Base-by-base conservation (phyloP, 768 basidiomycete species). In the Rhizopogon vulgaris region DNA sequence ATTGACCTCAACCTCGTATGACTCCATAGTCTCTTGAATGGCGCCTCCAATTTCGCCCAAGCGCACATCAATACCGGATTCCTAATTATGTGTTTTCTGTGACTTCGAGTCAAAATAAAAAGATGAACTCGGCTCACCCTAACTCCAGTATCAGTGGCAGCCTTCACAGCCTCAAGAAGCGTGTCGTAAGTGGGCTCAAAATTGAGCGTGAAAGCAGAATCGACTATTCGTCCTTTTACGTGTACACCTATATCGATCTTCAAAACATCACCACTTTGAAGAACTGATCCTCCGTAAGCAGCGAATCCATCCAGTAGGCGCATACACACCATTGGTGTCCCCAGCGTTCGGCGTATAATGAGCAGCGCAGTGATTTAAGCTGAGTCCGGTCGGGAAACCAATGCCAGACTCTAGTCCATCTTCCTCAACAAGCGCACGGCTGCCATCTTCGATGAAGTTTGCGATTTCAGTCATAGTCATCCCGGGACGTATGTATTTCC, bases 1-100 rank as follows among this genome's bases (percentile, higher is more conserved):
- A 12, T 80, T 79, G n/a, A 94, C 81, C 61, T 93, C 91, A 10
- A 99, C 95, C 65, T 98, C 96, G 62, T 97, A 97, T 1, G 90
- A 92, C 64, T 97, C 94, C 96, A 99, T 99, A 2, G 93, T 94
- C 66, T 99, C 96, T 68, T 99, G 95, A 50, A 98, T 94, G 47
- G 80, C 79, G 0, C 83, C 93, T 2, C 85, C 96, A 30, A 99
- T 77, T 65, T 98, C 95, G 49, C 93, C 94, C 48, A 98, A 77
- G 48, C 94, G 81, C 0, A 89, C 90, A 62, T 98, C 96, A 58
- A 99, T 97, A 3, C 96, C 96, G 5, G 95, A 89, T 78, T 94
- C 93, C 92, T 94, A 58, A n/a, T 46, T 10, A 46, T 28, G 36
- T n/a, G 7, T 18, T 40, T 34, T 41, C 49, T 51, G 48, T 24